A percentile compares a stretch with the other conserved stretches of the same genome.
phyloP scores from a whole-genome alignment of 495 filamentous ascomycete genomes.

The Penicillium turbatum region DNA sequence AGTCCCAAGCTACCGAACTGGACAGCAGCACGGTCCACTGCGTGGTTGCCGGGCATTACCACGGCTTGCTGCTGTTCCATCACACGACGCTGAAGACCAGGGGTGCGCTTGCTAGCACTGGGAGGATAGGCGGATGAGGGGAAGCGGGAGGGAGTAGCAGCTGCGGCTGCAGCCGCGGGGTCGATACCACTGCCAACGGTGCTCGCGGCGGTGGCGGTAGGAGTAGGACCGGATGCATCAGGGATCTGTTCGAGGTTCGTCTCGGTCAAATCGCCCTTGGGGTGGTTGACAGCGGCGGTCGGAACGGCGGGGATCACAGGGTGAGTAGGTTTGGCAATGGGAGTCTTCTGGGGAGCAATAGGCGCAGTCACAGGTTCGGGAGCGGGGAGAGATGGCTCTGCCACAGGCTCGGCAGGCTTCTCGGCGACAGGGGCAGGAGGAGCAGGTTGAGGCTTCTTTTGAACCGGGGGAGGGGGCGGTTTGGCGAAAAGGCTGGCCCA shows the following conservation, averaged over 20 bases:
- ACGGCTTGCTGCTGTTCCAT: slow-evolving; percentile 96
- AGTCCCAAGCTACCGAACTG: slow-evolving; percentile 96
- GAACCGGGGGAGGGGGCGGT: slow-evolving; percentile 38
- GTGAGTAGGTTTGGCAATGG: slow-evolving; percentile 27
- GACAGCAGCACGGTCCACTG: slow-evolving; percentile 87
- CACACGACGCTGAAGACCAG: slow-evolving; percentile 75
- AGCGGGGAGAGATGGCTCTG: slow-evolving; percentile 20
- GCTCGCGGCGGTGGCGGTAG: slow-evolving; percentile 83
- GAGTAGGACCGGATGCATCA: slow-evolving; percentile 68
- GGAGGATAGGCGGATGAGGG: slow-evolving; percentile 65
- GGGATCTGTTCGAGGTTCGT: slow-evolving; percentile 85
- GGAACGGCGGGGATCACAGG: slow-evolving; percentile 41
- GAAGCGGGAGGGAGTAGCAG: slow-evolving; percentile 59
- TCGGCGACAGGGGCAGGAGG: slow-evolving; percentile 27
- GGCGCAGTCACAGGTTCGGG: slow-evolving; percentile 31
- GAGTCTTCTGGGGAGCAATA: slow-evolving; percentile 27
- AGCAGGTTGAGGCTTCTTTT: slow-evolving; percentile 30
- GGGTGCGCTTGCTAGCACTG: slow-evolving; percentile 72
- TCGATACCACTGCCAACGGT: slow-evolving; percentile 82
- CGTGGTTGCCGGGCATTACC: slow-evolving; percentile 97
- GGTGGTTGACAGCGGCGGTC: slow-evolving; percentile 54
- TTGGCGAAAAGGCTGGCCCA: slow-evolving; percentile 62
- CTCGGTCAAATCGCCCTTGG: slow-evolving; percentile 84
- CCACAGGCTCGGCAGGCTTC: slow-evolving; percentile 28
- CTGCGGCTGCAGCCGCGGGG: slow-evolving; percentile 43